These are phyloP conservation scores for Vitellaria paradoxa DNA, from an alignment of 179 eudicot species.

Conservation along the genomic window DNA sequence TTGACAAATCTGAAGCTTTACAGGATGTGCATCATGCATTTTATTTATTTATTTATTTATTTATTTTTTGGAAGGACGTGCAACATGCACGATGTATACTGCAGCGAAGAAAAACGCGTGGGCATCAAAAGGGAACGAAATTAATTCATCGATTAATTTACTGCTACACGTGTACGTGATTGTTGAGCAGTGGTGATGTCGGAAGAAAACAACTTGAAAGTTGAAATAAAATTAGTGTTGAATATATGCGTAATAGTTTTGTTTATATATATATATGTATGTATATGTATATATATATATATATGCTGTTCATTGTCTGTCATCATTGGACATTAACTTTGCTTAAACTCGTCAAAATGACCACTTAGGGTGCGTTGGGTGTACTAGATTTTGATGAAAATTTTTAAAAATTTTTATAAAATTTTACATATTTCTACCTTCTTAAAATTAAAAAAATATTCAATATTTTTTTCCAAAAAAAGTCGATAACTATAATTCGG, in stretches of 20 bases:
- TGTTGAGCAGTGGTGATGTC: neutral
- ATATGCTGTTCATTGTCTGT: neutral
- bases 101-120: neutral
- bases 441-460: no score
- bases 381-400: no score
- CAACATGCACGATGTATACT: no score
- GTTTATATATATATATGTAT: no score
- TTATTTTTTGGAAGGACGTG: no score
- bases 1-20: neutral
- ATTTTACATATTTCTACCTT: no score
- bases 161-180: neutral
- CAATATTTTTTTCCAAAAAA: no score
- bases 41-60: no score
- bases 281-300: no score
- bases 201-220: neutral
- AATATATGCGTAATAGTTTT: neutral
- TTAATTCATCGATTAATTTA: neutral
- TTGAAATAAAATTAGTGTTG: neutral
- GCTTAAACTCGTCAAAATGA: neutral
- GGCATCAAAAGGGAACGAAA: neutral
- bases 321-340: constrained; percentile 4
- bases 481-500: no score
- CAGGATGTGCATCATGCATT: neutral
- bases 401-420: no score
- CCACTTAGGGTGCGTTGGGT: no score